Evolutionary conservation across 2,329 filamentous ascomycete genomes (phyloP), one percentile per base, ranked within the genome.

Genomic region (Claviceps sp.): DNA sequence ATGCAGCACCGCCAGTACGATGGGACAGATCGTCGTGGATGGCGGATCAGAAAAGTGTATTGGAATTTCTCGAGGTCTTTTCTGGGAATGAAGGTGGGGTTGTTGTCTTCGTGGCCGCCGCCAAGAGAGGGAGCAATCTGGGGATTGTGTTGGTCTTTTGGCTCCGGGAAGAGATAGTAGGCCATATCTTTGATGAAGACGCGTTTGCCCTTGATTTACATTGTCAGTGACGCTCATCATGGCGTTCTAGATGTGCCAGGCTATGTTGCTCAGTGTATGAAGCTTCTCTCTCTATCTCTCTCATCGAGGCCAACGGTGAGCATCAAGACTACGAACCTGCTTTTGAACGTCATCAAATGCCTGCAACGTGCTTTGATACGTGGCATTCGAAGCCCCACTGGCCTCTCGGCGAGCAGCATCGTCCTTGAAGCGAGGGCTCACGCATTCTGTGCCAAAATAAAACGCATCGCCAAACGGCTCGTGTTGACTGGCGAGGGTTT

Each of bases 111-210:
- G 50, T 61, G 56, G 51, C 62, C 80, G 58, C 79, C 79, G 54
- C 85, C 78, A 49, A 96, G 75, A n/a, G 88, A 95, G 2, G 86
- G 86, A 9, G 88, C 89, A 55, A 93, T 81, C 48, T 73, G 74
- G 49, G 87, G 79, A 14, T 78, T 74, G 61, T 85, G 78, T 24
- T 53, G 48, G n/a, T n/a, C 40, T 47, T 77, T 75, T 56, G 85
- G 73, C 3, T 88, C 87, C 5, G 89, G 86, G 57, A 95, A 75
- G 58, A 96, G 76, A 68, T 97, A 97, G 70, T 96, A 85, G 52
- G 86, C 84, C 72, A 97, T 98, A 68, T 97, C 93, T 70, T 98
- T 98, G 78, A 98, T 93, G 72, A 97, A 96, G 61, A 95, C 73
- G 60, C 91, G 86, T 73, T 95, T 95, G 62, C 83, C 86, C 86